Evolutionary conservation across 2,329 filamentous ascomycete genomes (phyloP).

Genomic region (Lecanicillium sp.): DNA sequence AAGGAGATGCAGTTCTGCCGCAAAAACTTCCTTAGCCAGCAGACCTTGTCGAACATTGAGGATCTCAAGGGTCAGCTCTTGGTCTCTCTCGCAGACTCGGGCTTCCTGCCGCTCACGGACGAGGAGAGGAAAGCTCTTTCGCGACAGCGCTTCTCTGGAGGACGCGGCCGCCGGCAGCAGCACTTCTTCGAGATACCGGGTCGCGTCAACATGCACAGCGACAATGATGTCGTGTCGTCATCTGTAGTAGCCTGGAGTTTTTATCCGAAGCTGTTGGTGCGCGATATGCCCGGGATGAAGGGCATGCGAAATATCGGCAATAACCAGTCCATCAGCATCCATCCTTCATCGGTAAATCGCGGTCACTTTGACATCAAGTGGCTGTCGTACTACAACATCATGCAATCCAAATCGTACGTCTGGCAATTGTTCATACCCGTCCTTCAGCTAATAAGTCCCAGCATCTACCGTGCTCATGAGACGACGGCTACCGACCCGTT

Average conservation of each 20-base stretch:
- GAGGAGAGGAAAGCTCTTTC: slow-evolving; percentile 66
- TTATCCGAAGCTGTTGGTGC: slow-evolving; percentile 84
- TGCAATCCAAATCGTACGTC: slow-evolving; percentile 77
- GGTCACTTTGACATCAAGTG: slow-evolving; percentile 62
- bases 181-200: slow-evolving; percentile 78
- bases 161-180: slow-evolving; percentile 53
- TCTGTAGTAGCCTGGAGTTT: slow-evolving; percentile 91
- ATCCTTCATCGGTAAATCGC: slow-evolving; percentile 86
- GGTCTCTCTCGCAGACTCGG: slow-evolving; percentile 77
- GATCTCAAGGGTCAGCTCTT: slow-evolving; percentile 91
- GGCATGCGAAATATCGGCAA: slow-evolving; percentile 88
- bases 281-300: slow-evolving; percentile 63
- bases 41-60: slow-evolving; percentile 86
- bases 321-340: slow-evolving; percentile 82
- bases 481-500: slow-evolving; percentile 77
- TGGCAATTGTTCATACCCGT: not conserved
- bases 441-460: slow-evolving; percentile 28
- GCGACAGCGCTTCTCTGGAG: slow-evolving; percentile 53
- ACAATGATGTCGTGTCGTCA: slow-evolving; percentile 71
- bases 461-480: slow-evolving; percentile 84
- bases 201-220: slow-evolving; percentile 67
- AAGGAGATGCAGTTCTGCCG: slow-evolving; percentile 88
- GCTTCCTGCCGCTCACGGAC: slow-evolving; percentile 68
- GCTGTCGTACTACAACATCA: slow-evolving; percentile 94
- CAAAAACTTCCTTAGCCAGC: slow-evolving; percentile 88